Evolutionary conservation across 768 basidiomycete species (phyloP), one percentile per base, ranked within the genome.

Genomic region (Termitomyces sp.): DNA sequence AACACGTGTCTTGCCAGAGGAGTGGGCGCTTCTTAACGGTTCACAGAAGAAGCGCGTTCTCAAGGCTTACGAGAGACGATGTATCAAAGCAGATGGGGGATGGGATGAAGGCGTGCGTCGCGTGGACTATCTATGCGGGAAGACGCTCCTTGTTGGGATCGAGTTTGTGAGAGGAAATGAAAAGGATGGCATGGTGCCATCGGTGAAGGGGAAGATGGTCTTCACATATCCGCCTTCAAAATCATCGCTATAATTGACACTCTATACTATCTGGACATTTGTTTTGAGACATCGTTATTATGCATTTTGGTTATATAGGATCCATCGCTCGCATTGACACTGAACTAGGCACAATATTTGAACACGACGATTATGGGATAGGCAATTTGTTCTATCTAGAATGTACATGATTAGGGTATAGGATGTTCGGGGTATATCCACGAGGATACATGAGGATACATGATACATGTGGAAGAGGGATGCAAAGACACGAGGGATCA

Each of bases 31-130:
- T 0, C 76, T 89, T 5, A 85, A 84, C 0, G 13, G 82, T 81
- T 62, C 76, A 79, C 3, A 75, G 76, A 26, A 88, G 67, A 78
- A 84, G 49, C 82, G 80, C 60, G 79, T 85, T 18, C 77, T 84
- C 18, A 75, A 75, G 27, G 85, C 85, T 34, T 89, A 88, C 63
- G 82, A 88, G 67, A 77, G 78, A 60, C 74, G 88, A 33, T 89
- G 87, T 58, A 72, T 74, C 55, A 77, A 75, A 62, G 77, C 81
- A 68, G 85, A 85, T 27, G 86, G 82, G 2, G 85, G 84, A 13
- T 87, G 85, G 86, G 84, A 86, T 27, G 77, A 78, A 20, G 87
- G 87, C n/a, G 83, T 89, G 30, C 78, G 85, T 46, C 73, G 87
- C 50, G 68, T 88, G 14, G 87, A 89, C 71, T 88, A 83, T 79